Percentiles rank a stretch among this genome's conserved stretches.
Evolutionary conservation across 1,139 yeast species (phyloP).

Genomic region (Meyerozyma smithsonii): DNA sequence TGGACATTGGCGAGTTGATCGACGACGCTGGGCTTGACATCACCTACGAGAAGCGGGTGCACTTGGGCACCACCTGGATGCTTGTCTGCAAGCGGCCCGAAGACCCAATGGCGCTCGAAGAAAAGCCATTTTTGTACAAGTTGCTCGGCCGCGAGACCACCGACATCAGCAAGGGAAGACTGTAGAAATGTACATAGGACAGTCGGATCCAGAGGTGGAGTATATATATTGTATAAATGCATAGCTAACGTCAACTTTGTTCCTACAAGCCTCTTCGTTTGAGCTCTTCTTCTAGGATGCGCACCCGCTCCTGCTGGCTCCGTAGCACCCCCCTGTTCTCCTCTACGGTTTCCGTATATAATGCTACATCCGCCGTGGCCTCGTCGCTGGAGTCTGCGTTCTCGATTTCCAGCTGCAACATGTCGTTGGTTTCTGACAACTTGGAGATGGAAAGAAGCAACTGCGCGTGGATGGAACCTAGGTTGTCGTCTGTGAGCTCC

Average conservation of each 20-base stretch:
- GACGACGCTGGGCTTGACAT: conserved; percentile 82
- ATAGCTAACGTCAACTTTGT: too few relatives aligned
- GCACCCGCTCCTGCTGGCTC: conserved; percentile 24
- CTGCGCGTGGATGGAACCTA: conserved; percentile 21
- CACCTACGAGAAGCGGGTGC: conserved; percentile 73
- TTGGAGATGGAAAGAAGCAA: conserved; percentile 24
- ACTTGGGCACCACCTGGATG: conserved; percentile 94
- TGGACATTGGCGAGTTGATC: conserved; percentile 83
- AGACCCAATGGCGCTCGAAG: conserved; percentile 45
- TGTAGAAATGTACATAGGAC: conserved; percentile 10
- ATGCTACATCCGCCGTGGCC: conserved; percentile 19
- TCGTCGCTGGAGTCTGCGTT: conserved; percentile 8
- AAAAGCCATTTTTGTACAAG: conserved; percentile 41
- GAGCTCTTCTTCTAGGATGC: conserved; percentile 22
- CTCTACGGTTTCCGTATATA: conserved; percentile 26
- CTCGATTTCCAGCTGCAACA: conserved; percentile 24
- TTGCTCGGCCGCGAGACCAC: conserved; percentile 36
- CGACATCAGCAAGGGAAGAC: conserved; percentile 17
- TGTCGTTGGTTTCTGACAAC: conserved; percentile 28
- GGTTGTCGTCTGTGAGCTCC: conserved; percentile 29
- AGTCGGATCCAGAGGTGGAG: too few relatives aligned
- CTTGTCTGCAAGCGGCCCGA: conserved; percentile 69
- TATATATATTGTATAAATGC: too few relatives aligned
- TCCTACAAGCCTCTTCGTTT: conserved; percentile 18
- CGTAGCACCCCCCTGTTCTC: conserved; percentile 31